Evolutionary conservation across 1,284 basidiomycete species (phyloP).

Genomic region (Pterula multifida): DNA sequence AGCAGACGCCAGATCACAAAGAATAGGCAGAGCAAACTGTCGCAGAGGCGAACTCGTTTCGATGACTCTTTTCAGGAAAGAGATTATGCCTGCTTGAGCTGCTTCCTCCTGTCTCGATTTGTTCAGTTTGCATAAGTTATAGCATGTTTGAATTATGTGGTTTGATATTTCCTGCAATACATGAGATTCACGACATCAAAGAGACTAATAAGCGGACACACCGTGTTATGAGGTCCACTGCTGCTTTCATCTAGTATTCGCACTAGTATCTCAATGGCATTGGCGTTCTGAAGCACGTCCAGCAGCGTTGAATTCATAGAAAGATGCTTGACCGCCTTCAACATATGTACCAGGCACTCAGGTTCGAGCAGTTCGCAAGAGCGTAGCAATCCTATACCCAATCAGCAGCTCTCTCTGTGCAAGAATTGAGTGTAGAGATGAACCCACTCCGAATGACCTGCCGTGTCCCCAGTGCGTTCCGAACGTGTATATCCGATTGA

Average conservation of each 20-base stretch:
- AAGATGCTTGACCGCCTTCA: conserved; percentile 93
- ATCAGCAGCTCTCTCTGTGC: conserved; percentile 6
- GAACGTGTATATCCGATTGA: conserved; percentile 86
- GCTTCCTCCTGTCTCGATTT: conserved; percentile 94
- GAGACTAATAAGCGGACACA: conserved; percentile 24
- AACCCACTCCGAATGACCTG: conserved; percentile 80
- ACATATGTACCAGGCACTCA: conserved; percentile 76
- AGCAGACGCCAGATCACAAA: conserved; percentile 90
- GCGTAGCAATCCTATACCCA: conserved; percentile 57
- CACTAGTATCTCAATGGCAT: conserved; percentile 86
- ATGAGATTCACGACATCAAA: conserved; percentile 4
- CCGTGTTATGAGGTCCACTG: conserved; percentile 71
- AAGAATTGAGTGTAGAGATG: conserved; percentile 2
- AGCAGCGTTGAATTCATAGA: conserved; percentile 86
- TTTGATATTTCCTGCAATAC: conserved; percentile 76
- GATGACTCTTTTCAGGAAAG: conserved; percentile 81
- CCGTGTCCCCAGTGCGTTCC: conserved; percentile 82
- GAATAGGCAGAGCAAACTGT: conserved; percentile 92
- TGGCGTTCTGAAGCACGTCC: conserved; percentile 92
- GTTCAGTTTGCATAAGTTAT: conserved; percentile 89
- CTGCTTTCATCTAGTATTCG: conserved; percentile 75
- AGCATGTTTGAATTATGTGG: conserved; percentile 90
- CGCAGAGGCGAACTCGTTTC: conserved; percentile 83
- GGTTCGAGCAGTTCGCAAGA: conserved; percentile 77
- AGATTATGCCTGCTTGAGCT: conserved; percentile 88